Evolutionary conservation across 2,329 filamentous ascomycete species (phyloP), one percentile per base, ranked within the genome.

Genomic region (Cadophora luteo-olivacea): DNA sequence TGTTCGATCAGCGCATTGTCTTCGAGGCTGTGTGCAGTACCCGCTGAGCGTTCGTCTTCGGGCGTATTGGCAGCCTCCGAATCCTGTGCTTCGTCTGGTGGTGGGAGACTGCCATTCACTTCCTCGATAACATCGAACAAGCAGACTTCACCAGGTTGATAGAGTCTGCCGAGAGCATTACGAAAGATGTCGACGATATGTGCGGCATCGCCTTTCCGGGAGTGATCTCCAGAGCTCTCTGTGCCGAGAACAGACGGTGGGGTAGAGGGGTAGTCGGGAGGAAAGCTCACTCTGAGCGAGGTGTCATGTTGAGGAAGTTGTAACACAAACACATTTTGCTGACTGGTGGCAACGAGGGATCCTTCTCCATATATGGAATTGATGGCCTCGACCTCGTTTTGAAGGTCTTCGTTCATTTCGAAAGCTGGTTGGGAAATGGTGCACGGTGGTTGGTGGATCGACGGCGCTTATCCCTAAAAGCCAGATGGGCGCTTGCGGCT

Each of bases 91-190:
- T 63, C 62, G 41, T 61, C 51, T 29, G 29, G 19, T 22, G 36
- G 25, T 9, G 45, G 65, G 12, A 72, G 63, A 14, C 29, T 61
- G 45, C 54, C 82, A 66, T 82, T 84, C 72, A 91, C 82, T 76
- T 92, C 91, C 75, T 97, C 94, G 48, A 97, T 85, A n/a, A 97
- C 86, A 77, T 97, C 95, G 75, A 94, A 99, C 3, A 99, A 82
- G 76, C 94, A 97, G 25, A 97, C 93, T 64, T 88, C 86, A 0
- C 93, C 94, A 0, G 89, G 86, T 64, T 86, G 84, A 78, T 90
- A 97, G 4, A 92, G 85, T n/a, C 84, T 82, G 0, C 82, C 84
- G 38, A 97, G 81, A 0, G 91, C 89, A 45, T 89, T 83, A 36
- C 89, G 84, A 67, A 96, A 89, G 2, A 92, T 80, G 2, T 87